Base-by-base conservation (phyloP, 2,329 filamentous ascomycete genomes). In the Alternaria conjuncta region DNA sequence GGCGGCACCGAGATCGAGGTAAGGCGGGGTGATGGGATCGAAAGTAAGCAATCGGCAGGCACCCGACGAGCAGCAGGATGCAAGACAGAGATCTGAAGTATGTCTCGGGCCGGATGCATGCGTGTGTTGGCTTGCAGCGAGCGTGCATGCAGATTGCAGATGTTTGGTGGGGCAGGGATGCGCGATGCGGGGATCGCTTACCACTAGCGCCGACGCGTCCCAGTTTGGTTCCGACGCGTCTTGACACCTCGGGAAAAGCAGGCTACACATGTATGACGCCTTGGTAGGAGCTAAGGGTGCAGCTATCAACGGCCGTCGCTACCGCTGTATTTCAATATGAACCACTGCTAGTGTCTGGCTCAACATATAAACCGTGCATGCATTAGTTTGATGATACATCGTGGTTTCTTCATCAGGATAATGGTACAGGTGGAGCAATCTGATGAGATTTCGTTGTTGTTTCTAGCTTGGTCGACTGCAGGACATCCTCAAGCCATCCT, bases 401-500 rank as follows among this genome's bases (percentile, higher is more conserved):
- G 21, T 6, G 3, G 32, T 1, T 41, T 36, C 49, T 51, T 51
- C 28, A 54, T 20, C 45, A 50, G 21, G 20, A 30, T 13, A 20
- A 18, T 26, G 23, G 23, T 47, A 54, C 49, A 11, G 25, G 45
- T 15, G 28, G 15, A 20, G 9, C 20, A 23, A 20, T 15, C 32
- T 26, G 44, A 55, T 67, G 65, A 61, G 47, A 60, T 73, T 61
- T 46, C 47, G 26, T 73, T 67, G 70, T 74, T 58, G 55, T 71
- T 74, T 74, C 69, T 65, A 41, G 36, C 30, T 55, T 65, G 66
- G 21, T 57, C 65, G 74, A 65, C 69, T 64, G 64, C 69, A 72
- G 58, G 62, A 64, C 61, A n/a, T 57, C 57, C 66, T 64, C 64
- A 66, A 69, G 66, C 70, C 62, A 70, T 64, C 63, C 66, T 61